These are phyloP conservation scores for Neurospora intermedia DNA, from an alignment of 495 filamentous ascomycete species.

Conservation along the genomic window DNA sequence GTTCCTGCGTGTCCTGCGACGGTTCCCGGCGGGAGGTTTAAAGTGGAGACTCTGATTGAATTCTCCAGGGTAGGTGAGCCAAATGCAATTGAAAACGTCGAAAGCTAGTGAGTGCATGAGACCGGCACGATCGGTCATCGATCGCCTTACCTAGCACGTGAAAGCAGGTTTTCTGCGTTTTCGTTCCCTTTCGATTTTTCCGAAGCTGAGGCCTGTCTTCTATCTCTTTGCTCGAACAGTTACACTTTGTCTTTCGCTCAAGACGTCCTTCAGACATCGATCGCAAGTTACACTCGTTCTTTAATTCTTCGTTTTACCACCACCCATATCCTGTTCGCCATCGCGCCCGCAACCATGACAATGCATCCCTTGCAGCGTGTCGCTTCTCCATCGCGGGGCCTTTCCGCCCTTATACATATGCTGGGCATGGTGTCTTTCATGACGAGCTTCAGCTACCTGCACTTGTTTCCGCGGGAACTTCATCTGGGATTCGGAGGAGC, in stretches of 20 bases:
- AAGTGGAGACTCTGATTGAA: background rate
- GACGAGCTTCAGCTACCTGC: constrained; percentile 52
- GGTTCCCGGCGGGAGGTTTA: background rate
- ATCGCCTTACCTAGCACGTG: background rate
- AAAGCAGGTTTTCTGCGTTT: background rate
- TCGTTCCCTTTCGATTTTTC: background rate
- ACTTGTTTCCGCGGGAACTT: constrained; percentile 33
- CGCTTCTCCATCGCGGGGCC: constrained; percentile 54
- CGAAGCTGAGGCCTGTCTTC: background rate
- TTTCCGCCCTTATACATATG: constrained; percentile 63
- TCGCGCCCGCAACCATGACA: constrained; percentile 8
- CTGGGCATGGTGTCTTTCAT: constrained; percentile 58
- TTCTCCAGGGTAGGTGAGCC: background rate
- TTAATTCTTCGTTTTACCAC: background rate
- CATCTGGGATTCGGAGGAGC: constrained; percentile 72
- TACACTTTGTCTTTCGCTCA: background rate
- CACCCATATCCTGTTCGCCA: background rate
- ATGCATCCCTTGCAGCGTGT: constrained; percentile 64
- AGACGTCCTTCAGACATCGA: background rate
- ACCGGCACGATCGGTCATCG: background rate
- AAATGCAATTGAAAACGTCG: background rate
- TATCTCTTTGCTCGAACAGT: background rate
- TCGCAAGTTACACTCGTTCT: background rate
- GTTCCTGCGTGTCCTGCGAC: background rate
- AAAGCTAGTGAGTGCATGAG: background rate